Evolutionary conservation across 2,329 filamentous ascomycete species (phyloP), one percentile per base, ranked within the genome.

Genomic region (Aureobasidium melanogenum): DNA sequence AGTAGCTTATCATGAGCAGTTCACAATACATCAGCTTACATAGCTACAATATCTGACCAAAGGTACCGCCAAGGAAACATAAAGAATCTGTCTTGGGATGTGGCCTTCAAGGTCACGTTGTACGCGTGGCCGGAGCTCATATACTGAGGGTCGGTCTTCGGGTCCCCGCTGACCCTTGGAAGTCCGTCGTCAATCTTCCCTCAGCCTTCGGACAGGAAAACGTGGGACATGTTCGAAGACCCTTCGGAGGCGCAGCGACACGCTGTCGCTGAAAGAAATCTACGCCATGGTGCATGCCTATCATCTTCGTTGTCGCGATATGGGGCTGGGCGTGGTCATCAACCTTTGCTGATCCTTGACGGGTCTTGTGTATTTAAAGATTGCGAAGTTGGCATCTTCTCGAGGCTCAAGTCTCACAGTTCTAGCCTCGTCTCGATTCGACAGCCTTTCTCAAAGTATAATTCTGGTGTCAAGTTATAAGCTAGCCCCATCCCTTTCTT

Each of bases 301-400:
- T 30, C 43, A 12, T 7, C 19, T 1, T 19, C 30, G 14, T 28
- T n/a, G 32, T 32, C 14, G n/a, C 26, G 54, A 46, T 36, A 39
- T 58, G 43, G 30, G 56, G 39, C 56, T 59, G 38, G 56, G 44
- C 56, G 44, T 50, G 24, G 56, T 59, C 56, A 50, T 59, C 43
- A 4, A 28, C 24, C 9, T 22, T 36, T 5, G 56, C 44, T 59
- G 56, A 48, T 50, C 54, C 17, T 7, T 24, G 12, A 30, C 39
- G 17, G 19, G 19, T 15, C 22, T 36, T 15, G 2, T 15, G 34
- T 41, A 41, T 22, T 39, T 41, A 59, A 50, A 38, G 32, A 41
- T 24, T 30, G 22, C 8, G 22, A 10, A 41, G 17, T 41, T 6
- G 30, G 44, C 44, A 12, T 36, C 8, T 14, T 8, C 26, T 36